Conservation (phyloP, 169 alveolate species). For the Cryptosporidium ubiquitum region DNA sequence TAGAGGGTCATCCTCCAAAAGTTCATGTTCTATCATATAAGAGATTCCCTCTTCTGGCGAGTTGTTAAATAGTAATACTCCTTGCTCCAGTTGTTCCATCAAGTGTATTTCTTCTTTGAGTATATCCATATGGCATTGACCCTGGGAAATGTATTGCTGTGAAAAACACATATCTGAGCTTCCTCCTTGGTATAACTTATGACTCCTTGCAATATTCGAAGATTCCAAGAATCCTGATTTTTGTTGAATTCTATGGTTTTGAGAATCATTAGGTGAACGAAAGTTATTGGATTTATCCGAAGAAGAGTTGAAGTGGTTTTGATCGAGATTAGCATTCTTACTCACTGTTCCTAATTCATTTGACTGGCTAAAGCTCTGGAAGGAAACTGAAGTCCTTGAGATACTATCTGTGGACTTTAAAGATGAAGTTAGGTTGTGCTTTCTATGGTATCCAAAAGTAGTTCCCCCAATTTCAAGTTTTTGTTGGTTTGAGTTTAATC, state of each 20-base stretch:
- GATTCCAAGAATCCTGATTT: not conserved
- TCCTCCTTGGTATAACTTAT: conserved; percentile 1
- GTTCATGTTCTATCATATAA: conserved; percentile 48
- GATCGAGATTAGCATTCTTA: not conserved
- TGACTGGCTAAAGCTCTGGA: not conserved
- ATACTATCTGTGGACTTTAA: not conserved
- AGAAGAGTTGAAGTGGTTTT: not conserved
- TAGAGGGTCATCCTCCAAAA: conserved; percentile 55
- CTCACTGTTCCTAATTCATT: not conserved
- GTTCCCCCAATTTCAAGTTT: not conserved
- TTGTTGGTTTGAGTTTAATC: not conserved
- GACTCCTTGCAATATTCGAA: not conserved
- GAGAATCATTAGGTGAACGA: not conserved
- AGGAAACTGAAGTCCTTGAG: not conserved
- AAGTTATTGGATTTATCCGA: not conserved
- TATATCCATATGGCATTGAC: conserved; percentile 68
- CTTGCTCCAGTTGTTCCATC: conserved; percentile 71
- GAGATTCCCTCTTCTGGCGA: conserved; percentile 69
- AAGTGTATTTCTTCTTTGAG: conserved; percentile 64
- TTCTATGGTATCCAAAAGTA: not conserved
- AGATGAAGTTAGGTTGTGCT: not conserved
- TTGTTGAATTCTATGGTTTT: not conserved
- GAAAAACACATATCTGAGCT: not conserved
- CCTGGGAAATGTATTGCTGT: conserved; percentile 46
- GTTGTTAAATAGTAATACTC: conserved; percentile 55